Evolutionary conservation across 495 filamentous ascomycete genomes (phyloP), one percentile per base, ranked within the genome.

Genomic region (Hyphodiscus hymeniophilus): DNA sequence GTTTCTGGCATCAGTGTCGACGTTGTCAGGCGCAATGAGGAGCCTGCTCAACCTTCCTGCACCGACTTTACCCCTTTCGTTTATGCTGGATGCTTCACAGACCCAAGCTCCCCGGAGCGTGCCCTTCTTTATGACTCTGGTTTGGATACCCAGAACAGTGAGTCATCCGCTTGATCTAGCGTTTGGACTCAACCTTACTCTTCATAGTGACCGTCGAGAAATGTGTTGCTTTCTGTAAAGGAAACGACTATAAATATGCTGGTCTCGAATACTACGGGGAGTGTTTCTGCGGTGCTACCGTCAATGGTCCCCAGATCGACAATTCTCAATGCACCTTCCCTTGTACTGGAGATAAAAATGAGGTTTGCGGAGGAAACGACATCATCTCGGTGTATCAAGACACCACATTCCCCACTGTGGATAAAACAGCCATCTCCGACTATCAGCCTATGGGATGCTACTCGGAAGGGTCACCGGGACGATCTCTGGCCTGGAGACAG

Each of bases 381-480:
- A 47, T 59, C 26, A 56, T 75, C 41, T 75, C 69, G 17, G 51
- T 77, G 47, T 78, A 69, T 47, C 64, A 70, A 54, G 75, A 78
- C 35, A 66, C 73, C 1, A 78, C 73, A 18, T 78, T 73, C 54
- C 59, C 61, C n/a, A 55, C 66, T 28, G 40, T 51, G 4, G 59
- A 67, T 20, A 53, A 61, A 22, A 63, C 60, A 41, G 62, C 54
- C 7, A 57, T 72, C 15, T 58, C 55, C 21, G 71, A 76, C 55
- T 78, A 75, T 54, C 48, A 53, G 24, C 53, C 63, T 28, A 54
- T 78, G n/a, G 77, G 77, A 42, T 81, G 77, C 56, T 79, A 70
- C 55, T 74, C 72, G 22, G 77, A 80, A 43, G 68, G 74, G 45
- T 62, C 67, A 0, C 50, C 36, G 28, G 74, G 73, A 30, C 72